Evolutionary conservation across 2,329 filamentous ascomycete genomes (phyloP), one percentile per base, ranked within the genome.

Genomic region (Didymella arachidicola): DNA sequence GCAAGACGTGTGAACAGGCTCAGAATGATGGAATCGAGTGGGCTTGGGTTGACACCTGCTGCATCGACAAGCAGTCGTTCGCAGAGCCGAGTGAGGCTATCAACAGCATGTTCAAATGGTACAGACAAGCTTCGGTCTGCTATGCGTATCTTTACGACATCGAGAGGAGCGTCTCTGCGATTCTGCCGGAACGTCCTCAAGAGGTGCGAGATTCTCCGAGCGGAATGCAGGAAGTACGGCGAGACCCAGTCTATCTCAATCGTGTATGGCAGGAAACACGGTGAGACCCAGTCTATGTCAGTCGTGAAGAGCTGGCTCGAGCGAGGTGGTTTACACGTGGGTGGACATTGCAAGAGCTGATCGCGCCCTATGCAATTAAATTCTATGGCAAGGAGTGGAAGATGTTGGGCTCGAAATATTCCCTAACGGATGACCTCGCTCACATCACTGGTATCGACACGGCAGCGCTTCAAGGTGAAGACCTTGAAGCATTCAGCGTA

Each of bases 81-180:
- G 57, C 62, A 1, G 62, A 65, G 29, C 47, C 61, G 19, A 53
- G 42, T 8, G 62, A 65, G 45, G 60, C 62, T 0, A 65, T 66
- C 38, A 66, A 66, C 34, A 63, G 55, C 18, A 65, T 65, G 64
- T 65, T 50, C 26, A 36, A 34, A 18, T 65, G 49, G 53, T 65
- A 65, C 39, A 27, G 39, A 38, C 30, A 45, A 6, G 39, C 58
- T 3, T 18, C 14, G 1, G 22, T 57, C 10, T 65, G 63, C 42
- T 65, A 61, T 39, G 62, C 57, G 7, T 50, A 32, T 25, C 47
- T 50, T 7, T n/a, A 42, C 4, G 47, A 50, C 7, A 36, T 50
- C 10, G 26, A 41, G 22, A 22, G 22, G 22, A 22, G 22, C 22
- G 22, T 22, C 22, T 22, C 22, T 22, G 22, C 22, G 1, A 22